phyloP scores from a whole-genome alignment of 768 basidiomycete genomes.

The Boletus insuetus region DNA sequence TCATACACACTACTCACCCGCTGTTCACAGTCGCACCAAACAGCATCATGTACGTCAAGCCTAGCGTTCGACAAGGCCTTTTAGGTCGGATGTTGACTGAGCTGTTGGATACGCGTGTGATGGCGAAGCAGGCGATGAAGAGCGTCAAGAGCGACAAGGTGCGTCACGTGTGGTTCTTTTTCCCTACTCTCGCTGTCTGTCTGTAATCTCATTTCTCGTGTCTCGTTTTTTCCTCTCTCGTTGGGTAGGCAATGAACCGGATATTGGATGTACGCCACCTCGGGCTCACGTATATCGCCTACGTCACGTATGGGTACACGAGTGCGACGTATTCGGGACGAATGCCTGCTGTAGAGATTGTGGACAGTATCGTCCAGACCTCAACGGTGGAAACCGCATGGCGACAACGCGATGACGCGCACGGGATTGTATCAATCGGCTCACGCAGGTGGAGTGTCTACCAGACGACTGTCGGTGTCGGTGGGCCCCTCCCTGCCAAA shows the following conservation, averaged over 20 bases:
- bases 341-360: conserved; percentile 98
- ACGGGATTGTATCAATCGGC: too few species aligned
- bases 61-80: conserved; percentile 77
- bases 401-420: too few species aligned
- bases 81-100: conserved; percentile 91
- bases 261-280: conserved; percentile 91
- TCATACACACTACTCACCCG: background rate
- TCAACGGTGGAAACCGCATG: too few species aligned
- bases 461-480: too few species aligned
- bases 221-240: too few species aligned
- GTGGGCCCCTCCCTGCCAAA: background rate
- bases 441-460: too few species aligned
- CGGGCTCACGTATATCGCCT: conserved; percentile 89
- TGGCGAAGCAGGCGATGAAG: conserved; percentile 99
- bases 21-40: conserved; percentile 78
- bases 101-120: conserved; percentile 90
- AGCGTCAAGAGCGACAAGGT: conserved; percentile 73
- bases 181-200: background rate
- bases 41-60: conserved; percentile 91
- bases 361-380: conserved; percentile 96
- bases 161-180: background rate
- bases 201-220: too few species aligned
- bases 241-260: conserved; percentile 59
- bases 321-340: conserved; percentile 91
- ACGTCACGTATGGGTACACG: conserved; percentile 96